Evolutionary conservation across 768 basidiomycete genomes (phyloP).

Genomic region (Cystobasidium ongulense): DNA sequence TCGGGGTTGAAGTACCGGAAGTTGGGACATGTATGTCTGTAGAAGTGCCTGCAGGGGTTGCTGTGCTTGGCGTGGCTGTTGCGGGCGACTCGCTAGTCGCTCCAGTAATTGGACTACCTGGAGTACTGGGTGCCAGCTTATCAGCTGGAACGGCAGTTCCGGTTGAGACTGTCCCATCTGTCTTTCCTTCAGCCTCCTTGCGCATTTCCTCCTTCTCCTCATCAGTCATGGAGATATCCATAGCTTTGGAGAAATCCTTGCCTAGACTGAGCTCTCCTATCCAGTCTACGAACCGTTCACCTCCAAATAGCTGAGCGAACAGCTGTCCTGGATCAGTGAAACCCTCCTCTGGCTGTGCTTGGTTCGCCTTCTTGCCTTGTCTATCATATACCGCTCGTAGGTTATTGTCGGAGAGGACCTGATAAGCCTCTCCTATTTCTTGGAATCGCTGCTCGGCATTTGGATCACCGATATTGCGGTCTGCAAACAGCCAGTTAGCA

Average conservation of each 20-base stretch:
- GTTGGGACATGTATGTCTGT: slow-evolving; percentile 31
- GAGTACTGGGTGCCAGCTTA: not conserved
- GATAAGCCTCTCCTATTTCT: slow-evolving; percentile 91
- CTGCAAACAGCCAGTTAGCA: not conserved
- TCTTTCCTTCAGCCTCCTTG: slow-evolving; percentile 46
- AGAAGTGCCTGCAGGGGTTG: slow-evolving; percentile 34
- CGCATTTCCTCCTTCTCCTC: slow-evolving; percentile 86
- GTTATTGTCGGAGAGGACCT: slow-evolving; percentile 56
- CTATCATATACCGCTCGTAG: slow-evolving; percentile 84
- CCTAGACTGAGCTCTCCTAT: slow-evolving; percentile 75
- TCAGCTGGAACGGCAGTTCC: not conserved
- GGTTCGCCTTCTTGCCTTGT: slow-evolving; percentile 80
- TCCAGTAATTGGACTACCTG: slow-evolving; percentile 37
- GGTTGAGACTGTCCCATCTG: not conserved
- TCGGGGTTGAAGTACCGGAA: not conserved
- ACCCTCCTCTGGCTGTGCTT: slow-evolving; percentile 41
- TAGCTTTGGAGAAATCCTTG: slow-evolving; percentile 65
- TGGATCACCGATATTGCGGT: slow-evolving; percentile 22
- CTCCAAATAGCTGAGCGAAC: slow-evolving; percentile 88
- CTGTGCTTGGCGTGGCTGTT: slow-evolving; percentile 42
- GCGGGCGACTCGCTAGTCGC: slow-evolving; percentile 43
- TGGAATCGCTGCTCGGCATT: slow-evolving; percentile 92
- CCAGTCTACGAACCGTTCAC: slow-evolving; percentile 48
- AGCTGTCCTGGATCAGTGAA: slow-evolving; percentile 77
- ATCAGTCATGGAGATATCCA: slow-evolving; percentile 69